Evolutionary conservation across 108 stramenopile species (phyloP).

Genomic region (Schizochytrium sp.): DNA sequence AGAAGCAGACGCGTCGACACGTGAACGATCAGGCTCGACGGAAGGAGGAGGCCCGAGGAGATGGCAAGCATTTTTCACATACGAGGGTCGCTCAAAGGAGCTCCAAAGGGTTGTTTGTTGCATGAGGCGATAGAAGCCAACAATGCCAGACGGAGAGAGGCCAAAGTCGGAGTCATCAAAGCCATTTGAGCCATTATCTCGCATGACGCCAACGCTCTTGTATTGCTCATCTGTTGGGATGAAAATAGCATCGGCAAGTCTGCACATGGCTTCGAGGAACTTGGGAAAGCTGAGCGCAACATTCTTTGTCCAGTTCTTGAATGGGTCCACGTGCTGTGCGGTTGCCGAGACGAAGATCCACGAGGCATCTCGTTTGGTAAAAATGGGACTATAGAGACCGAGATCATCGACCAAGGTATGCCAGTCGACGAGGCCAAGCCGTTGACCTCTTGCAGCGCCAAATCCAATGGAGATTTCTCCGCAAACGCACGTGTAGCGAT

Average conservation of each 20-base stretch:
- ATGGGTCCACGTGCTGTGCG: not conserved
- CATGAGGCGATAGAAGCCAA: not conserved
- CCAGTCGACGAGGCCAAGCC: not conserved
- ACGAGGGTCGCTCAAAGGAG: not conserved
- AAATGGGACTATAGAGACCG: not conserved
- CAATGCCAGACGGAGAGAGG: not conserved
- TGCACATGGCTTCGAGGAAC: not conserved
- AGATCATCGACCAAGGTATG: not conserved
- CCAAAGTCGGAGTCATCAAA: not conserved
- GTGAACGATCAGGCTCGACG: not conserved
- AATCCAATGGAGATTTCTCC: not conserved
- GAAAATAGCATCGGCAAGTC: not conserved
- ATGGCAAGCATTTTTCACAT: not conserved
- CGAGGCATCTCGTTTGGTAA: not conserved
- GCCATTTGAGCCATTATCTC: not conserved
- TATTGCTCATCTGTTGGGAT: not conserved
- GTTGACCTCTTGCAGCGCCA: not conserved
- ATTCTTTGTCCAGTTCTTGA: not conserved
- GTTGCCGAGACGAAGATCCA: not conserved
- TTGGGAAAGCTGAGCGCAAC: not conserved
- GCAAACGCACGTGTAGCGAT: not conserved
- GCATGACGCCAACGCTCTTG: not conserved
- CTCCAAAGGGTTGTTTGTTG: not conserved
- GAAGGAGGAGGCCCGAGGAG: not conserved
- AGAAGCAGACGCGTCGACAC: not conserved